Evolutionary conservation across 805 yeast species (phyloP), one percentile per base, ranked within the genome.

Genomic region (Debaryomyces hansenii): DNA sequence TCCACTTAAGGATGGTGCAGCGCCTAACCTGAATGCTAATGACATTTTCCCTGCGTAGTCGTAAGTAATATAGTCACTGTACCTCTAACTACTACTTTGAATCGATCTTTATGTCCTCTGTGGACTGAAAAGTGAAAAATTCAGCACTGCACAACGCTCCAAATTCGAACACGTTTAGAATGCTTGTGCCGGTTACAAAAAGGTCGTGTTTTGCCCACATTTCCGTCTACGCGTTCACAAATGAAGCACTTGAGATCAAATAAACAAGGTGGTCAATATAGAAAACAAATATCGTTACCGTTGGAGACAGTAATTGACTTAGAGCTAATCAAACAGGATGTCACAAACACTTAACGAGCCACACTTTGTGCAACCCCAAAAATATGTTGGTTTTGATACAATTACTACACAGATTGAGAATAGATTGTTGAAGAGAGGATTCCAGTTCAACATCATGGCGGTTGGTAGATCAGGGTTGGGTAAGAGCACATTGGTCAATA

Each of bases 361-460:
- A 9, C 34, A 32, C 42, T 36, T 55, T 24, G 46, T 56, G 20
- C 81, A 80, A 51, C 96, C 97, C 20, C 70, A 75, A 40, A 79
- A 83, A 46, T 91, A 91, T 66, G 98, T 94, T 53, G 99, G 99
- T 39, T 92, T 94, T 65, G 98, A 94, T 70, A 85, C 97, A 51
- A 92, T 94, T 69, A 92, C 98, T 42, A 80, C 86, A 32, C 99
- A 94, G 71, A 94, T 94, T 62, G 97, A 94, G 69, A 90, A 85
- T 66, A 82, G 97, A 56, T 74, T 94, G 57, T 76, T 94, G 67
- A 91, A 90, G 67, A 79, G 91, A 58, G 99, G 99, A 3, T 94
- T 94, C 70, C 92, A 90, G 63, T 87, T 94, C 70, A 94, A 94
- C 63, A 71, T 94, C 41, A 90, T 94, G 94, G 85, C 88, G 41